Conservation (phyloP, 148 eudicot species). For the Rhododendron mucronatum region DNA sequence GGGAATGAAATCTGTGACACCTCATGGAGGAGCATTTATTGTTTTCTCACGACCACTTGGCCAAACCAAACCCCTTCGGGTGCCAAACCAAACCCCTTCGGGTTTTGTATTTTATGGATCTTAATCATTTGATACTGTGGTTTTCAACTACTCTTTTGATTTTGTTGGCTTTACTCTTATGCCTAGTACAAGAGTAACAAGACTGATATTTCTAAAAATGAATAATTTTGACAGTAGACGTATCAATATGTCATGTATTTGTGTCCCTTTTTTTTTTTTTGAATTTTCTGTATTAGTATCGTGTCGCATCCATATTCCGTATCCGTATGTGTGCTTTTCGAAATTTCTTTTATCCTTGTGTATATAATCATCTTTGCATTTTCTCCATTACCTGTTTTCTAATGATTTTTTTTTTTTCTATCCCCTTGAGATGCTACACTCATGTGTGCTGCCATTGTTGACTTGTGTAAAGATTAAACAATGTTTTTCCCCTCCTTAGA, state of each 20-base stretch:
- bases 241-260: not conserved
- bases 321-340: not conserved
- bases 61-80: too few relatives aligned
- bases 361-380: not conserved
- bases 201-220: not conserved
- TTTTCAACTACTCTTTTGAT: not conserved
- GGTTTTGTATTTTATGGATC: not conserved
- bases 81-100: too few relatives aligned
- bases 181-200: not conserved
- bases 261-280: not conserved
- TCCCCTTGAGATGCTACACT: not conserved
- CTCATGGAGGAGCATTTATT: too few relatives aligned
- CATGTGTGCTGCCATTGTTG: conserved; percentile 7
- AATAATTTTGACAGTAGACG: not conserved
- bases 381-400: not conserved
- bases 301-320: not conserved
- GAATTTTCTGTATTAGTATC: too few relatives aligned
- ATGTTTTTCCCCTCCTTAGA: not conserved
- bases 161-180: not conserved
- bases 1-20: too few relatives aligned
- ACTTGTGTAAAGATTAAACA: not conserved
- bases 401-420: not conserved
- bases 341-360: not conserved
- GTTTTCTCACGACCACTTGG: too few relatives aligned
- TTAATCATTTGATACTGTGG: not conserved